Evolutionary conservation across 1,284 basidiomycete species (phyloP).

Genomic region (Sporisorium scitamineum): DNA sequence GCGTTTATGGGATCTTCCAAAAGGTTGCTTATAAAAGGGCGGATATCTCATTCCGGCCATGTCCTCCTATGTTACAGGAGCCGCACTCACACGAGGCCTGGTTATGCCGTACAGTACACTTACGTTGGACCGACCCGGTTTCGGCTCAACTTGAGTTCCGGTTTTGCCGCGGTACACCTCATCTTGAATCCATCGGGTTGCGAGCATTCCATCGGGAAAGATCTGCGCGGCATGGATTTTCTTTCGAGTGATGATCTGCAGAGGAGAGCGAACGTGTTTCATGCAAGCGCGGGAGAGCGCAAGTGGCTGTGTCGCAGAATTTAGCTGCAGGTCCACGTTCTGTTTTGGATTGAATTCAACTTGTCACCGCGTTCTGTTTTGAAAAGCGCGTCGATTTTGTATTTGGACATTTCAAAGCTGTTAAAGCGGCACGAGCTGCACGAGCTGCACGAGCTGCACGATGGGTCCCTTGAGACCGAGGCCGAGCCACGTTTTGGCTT

Average conservation of each 20-base stretch:
- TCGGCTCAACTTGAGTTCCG: neutral
- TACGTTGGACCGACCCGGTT: neutral
- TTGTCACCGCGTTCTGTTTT: neutral
- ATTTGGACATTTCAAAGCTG: neutral
- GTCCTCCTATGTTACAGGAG: too few relatives aligned
- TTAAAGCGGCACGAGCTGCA: too few relatives aligned
- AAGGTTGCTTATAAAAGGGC: too few relatives aligned
- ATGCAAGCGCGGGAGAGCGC: neutral
- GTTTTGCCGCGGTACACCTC: neutral
- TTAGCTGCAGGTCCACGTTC: constrained; percentile 42
- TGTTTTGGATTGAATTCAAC: neutral
- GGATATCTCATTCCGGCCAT: too few relatives aligned
- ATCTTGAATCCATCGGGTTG: neutral
- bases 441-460: constrained; percentile 17
- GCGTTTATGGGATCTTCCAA: too few relatives aligned
- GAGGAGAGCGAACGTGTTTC: neutral
- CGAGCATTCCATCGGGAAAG: too few relatives aligned
- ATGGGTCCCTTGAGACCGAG: constrained; percentile 11
- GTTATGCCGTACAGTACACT: neutral
- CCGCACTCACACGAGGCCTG: neutral
- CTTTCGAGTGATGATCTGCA: neutral
- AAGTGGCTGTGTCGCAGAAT: neutral
- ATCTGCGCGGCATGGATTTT: neutral
- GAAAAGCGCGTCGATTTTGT: neutral
- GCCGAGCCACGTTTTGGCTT: constrained; percentile 4